Conservation (phyloP, 768 basidiomycete genomes). For the Leccinum fibrillosum region DNA sequence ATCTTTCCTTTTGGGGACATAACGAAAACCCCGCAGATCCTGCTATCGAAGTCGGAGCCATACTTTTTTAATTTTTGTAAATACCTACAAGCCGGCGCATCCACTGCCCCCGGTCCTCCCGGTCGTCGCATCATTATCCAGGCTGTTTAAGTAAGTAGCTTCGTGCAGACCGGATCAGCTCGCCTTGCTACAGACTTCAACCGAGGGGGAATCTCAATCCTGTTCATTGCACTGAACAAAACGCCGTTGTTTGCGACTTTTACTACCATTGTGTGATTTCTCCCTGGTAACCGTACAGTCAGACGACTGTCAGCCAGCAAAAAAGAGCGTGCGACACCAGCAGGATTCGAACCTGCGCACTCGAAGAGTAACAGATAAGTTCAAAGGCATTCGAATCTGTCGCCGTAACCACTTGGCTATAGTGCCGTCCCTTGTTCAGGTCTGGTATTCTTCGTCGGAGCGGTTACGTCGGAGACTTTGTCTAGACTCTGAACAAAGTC, state of each 20-base stretch:
- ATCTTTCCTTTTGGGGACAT: constrained; percentile 12
- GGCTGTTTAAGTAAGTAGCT: neutral
- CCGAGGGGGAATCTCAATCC: constrained; percentile 1
- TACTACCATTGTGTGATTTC: neutral
- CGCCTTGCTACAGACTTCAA: neutral
- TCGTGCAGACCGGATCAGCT: neutral
- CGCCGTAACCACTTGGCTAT: constrained; percentile 81
- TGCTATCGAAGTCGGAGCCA: neutral
- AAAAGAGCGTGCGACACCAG: constrained; percentile 45
- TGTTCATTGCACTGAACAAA: neutral
- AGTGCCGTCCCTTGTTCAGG: constrained; percentile 31
- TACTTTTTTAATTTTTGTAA: neutral
- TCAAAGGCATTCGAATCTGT: constrained; percentile 54
- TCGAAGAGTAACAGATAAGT: constrained; percentile 58
- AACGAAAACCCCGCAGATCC: constrained; percentile 14
- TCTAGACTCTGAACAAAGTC: neutral
- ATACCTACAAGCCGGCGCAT: neutral
- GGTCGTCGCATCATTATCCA: neutral
- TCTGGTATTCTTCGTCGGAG: neutral
- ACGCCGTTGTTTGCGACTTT: neutral
- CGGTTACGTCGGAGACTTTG: too few relatives aligned
- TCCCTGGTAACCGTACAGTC: neutral
- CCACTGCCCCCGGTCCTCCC: neutral
- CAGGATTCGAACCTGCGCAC: constrained; percentile 70
- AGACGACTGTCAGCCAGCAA: constrained; percentile 2